A percentile compares a stretch with the other conserved stretches of the same genome.
phyloP scores from a whole-genome alignment of 352 stramenopile genomes.

The Pythium periplocum region DNA sequence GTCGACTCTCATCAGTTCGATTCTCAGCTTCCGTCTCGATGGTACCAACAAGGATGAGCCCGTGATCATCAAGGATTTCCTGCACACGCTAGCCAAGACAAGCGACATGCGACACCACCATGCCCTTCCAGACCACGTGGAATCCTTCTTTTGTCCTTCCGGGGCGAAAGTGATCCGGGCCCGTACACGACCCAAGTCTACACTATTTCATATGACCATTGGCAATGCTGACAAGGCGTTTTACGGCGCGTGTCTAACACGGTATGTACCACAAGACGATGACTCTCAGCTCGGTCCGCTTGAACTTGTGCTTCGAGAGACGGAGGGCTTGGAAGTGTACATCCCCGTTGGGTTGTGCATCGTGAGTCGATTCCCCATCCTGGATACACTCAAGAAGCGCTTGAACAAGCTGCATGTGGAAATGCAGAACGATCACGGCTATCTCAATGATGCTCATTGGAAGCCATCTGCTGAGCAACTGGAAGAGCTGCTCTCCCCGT shows the following conservation, averaged over 20 bases:
- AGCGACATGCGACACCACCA: slow-evolving; percentile 70
- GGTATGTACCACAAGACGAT: slow-evolving; percentile 69
- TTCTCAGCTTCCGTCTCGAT: slow-evolving; percentile 65
- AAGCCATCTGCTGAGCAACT: slow-evolving; percentile 50
- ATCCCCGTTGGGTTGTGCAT: slow-evolving; percentile 73
- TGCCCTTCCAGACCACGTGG: slow-evolving; percentile 75
- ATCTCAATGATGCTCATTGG: slow-evolving; percentile 53
- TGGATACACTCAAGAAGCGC: slow-evolving; percentile 73
- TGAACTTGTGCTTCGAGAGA: slow-evolving; percentile 74
- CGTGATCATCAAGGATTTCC: slow-evolving; percentile 57
- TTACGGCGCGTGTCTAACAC: slow-evolving; percentile 73
- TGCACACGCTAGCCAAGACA: slow-evolving; percentile 66
- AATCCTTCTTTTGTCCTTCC: slow-evolving; percentile 72
- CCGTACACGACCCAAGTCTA: slow-evolving; percentile 49
- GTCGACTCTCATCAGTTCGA: slow-evolving; percentile 64
- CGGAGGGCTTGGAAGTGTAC: slow-evolving; percentile 77
- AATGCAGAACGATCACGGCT: slow-evolving; percentile 49
- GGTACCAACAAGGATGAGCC: slow-evolving; percentile 48
- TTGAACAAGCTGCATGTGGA: slow-evolving; percentile 56
- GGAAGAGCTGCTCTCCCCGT: slow-evolving; percentile 52
- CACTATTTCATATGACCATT: slow-evolving; percentile 82
- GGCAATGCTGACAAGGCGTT: slow-evolving; percentile 78
- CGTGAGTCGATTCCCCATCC: slow-evolving; percentile 75
- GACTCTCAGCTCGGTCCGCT: slow-evolving; percentile 61
- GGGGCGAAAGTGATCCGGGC: slow-evolving; percentile 56